A percentile compares a stretch with the other conserved stretches of the same genome.
phyloP scores from a whole-genome alignment of 139 green algal genomes.

The Chlorella sp. region DNA sequence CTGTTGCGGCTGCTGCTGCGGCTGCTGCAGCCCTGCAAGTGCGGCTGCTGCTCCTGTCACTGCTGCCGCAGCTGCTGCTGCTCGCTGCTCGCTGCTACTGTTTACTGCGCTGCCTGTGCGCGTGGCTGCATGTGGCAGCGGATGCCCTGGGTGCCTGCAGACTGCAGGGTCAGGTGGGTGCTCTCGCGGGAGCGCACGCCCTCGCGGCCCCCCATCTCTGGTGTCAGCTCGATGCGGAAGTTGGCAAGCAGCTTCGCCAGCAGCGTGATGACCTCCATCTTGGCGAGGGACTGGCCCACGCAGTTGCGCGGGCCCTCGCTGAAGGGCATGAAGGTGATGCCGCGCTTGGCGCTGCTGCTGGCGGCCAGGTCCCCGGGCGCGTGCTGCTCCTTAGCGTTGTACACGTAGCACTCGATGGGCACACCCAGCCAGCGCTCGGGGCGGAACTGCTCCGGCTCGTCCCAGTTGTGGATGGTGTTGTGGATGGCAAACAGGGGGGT shows the following conservation, averaged over 20 bases:
- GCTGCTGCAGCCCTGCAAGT: too few relatives aligned
- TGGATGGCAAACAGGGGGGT: conserved; percentile 45
- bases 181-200: conserved; percentile 41
- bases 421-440: conserved; percentile 52
- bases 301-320: conserved; percentile 48
- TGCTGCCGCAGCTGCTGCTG: too few relatives aligned
- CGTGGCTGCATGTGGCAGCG: conserved; percentile 31
- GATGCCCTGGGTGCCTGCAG: conserved; percentile 35
- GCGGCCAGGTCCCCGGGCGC: too few relatives aligned
- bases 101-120: too few relatives aligned
- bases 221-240: too few relatives aligned
- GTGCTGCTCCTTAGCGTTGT: too few relatives aligned
- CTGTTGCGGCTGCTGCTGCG: too few relatives aligned
- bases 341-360: too few relatives aligned
- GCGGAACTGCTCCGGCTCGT: conserved; percentile 26
- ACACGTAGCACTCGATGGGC: too few relatives aligned
- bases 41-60: too few relatives aligned
- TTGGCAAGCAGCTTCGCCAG: conserved; percentile 38
- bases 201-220: conserved; percentile 50
- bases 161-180: conserved; percentile 53
- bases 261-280: conserved; percentile 42
- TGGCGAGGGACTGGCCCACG: conserved; percentile 55
- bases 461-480: conserved; percentile 37
- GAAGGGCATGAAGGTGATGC: background rate
- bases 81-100: too few relatives aligned